A percentile compares a stretch with the other conserved stretches of the same genome.
Evolutionary conservation across 2,329 filamentous ascomycete species (phyloP).

Genomic region (Monosporascus sp.): DNA sequence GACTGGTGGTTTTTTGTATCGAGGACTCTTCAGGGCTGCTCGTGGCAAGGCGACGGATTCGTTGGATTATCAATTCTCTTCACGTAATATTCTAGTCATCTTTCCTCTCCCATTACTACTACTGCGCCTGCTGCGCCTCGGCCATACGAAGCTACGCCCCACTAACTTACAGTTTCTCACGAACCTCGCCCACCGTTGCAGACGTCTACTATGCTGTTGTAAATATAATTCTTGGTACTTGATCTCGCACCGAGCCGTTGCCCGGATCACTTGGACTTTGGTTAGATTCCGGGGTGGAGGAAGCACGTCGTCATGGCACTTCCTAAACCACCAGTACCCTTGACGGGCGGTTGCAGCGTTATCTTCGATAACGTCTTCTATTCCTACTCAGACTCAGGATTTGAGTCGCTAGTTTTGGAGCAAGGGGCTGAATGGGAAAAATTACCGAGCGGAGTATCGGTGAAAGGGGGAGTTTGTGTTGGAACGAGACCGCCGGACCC

Average conservation of each 20-base stretch:
- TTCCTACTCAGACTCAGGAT: slow-evolving; percentile 68
- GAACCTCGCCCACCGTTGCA: neutral
- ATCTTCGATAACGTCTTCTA: slow-evolving; percentile 80
- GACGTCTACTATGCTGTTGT: neutral
- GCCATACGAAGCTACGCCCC: neutral
- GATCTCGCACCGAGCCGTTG: neutral
- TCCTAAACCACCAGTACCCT: slow-evolving; percentile 61
- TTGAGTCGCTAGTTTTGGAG: slow-evolving; percentile 66
- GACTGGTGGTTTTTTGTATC: no score
- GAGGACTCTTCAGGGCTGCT: no score
- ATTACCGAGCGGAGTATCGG: slow-evolving; percentile 59
- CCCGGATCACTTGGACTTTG: neutral
- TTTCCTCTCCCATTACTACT: neutral
- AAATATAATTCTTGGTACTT: neutral
- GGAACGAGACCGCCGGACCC: slow-evolving; percentile 57
- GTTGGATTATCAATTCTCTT: neutral
- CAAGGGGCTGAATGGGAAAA: slow-evolving; percentile 67
- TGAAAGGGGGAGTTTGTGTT: slow-evolving; percentile 74
- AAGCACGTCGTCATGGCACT: slow-evolving; percentile 54
- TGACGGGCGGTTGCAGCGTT: slow-evolving; percentile 76
- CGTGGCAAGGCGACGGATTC: neutral
- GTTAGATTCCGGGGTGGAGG: slow-evolving; percentile 4
- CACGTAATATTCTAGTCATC: neutral
- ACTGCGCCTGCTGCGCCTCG: neutral
- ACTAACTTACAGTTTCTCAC: neutral